phyloP scores from a whole-genome alignment of 768 basidiomycete species.

The Suillus subaureus region DNA sequence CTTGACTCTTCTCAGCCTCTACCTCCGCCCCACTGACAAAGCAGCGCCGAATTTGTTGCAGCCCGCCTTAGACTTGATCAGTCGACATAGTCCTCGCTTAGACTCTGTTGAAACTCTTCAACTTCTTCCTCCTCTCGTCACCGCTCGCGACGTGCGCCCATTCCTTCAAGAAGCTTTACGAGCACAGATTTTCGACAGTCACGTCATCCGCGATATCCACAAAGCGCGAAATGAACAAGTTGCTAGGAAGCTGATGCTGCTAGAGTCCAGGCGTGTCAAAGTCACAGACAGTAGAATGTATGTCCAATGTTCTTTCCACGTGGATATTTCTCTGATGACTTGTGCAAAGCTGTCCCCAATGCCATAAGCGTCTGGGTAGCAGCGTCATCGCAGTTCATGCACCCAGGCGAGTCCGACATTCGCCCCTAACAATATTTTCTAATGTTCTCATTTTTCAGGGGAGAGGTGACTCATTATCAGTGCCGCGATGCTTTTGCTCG shows the following conservation, averaged over 20 bases:
- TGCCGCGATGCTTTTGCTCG: conserved; percentile 84
- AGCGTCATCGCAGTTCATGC: conserved; percentile 94
- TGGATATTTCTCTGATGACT: conserved; percentile 7
- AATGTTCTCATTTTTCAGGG: conserved; percentile 46
- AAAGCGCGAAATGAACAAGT: conserved; percentile 80
- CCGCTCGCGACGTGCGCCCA: conserved; percentile 72
- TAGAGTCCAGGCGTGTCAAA: conserved; percentile 83
- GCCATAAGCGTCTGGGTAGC: conserved; percentile 90
- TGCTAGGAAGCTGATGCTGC: conserved; percentile 66
- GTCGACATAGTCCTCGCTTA: conserved; percentile 78
- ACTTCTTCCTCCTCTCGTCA: conserved; percentile 88
- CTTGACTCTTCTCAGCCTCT: conserved; percentile 82
- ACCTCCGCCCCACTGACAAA: conserved; percentile 71
- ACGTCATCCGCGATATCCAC: conserved; percentile 68
- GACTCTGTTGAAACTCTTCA: conserved; percentile 83
- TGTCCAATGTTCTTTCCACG: conserved; percentile 33
- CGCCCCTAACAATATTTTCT: background rate
- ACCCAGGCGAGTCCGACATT: conserved; percentile 59
- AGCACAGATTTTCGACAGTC: conserved; percentile 66
- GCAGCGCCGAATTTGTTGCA: conserved; percentile 59
- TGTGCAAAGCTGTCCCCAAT: conserved; percentile 82
- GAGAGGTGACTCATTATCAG: conserved; percentile 96
- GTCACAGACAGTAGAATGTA: conserved; percentile 93
- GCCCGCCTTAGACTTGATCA: conserved; percentile 88
- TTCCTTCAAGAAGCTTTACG: conserved; percentile 78